Base-by-base conservation (phyloP, 208 protist species). In the Trypanosomatidae sp. region DNA sequence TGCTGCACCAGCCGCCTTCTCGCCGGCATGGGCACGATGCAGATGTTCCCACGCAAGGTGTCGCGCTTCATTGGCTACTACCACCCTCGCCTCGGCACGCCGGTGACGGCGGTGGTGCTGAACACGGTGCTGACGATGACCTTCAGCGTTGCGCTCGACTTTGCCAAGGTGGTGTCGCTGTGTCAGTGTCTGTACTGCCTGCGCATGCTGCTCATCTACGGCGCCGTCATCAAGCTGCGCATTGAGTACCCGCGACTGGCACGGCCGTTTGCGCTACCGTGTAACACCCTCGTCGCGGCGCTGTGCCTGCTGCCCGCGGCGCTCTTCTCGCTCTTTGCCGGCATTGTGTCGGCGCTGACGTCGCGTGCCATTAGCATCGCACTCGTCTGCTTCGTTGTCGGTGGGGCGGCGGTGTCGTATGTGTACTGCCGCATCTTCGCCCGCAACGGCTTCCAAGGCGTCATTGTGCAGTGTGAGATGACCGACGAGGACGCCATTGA, bases 1-100 rank as follows among this genome's bases (percentile, higher is more conserved):
- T 89, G 80, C 61, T 85, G 74, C 53, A 89, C 80, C 7, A 89
- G 80, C 46, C 70, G 80, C 7, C 53, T 85, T 48, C 46, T 89
- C 32, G 80, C 74, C 4, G 80, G 80, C 28, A 80, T 89, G 68
- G 80, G 80, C 13, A 83, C 71, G 20, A 89, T 89, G 80, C 51
- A 89, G 38, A 81, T 89, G 56, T 89, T 89, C 48, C 80, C 73
- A 6, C 67, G 67, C 48, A 79, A 73, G 38, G 43, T 89, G 16
- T 83, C 74, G 6, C 67, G 80, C 26, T 44, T 89, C 32, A 75
- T 89, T 42, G 75, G 74, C 27, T 85, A 89, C 59, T 85, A 84
- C 58, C 80, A 89, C 55, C 80, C 80, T 0, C 66, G 60, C n/a
- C 62, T 85, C 26, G 74, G 75, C 33, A 89, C 80, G 0, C 80